These are phyloP conservation scores for Talaromyces borbonicus DNA, from an alignment of 495 filamentous ascomycete species.

Conservation along the genomic window DNA sequence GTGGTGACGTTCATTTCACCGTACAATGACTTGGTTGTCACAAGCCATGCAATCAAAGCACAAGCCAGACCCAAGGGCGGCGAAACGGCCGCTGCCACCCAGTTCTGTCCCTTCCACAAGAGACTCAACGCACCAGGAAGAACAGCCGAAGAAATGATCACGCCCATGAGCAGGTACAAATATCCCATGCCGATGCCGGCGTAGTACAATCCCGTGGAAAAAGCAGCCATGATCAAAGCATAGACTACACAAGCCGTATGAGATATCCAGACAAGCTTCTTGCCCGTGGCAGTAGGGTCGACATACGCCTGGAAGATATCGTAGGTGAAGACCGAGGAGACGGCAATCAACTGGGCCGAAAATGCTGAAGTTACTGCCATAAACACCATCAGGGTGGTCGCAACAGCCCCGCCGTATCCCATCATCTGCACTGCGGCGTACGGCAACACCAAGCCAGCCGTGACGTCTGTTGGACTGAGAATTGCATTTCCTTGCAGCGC, in stretches of 20 bases:
- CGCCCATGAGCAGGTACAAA: constrained; percentile 84
- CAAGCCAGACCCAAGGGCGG: constrained; percentile 69
- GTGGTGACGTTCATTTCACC: constrained; percentile 63
- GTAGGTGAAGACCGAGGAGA: constrained; percentile 88
- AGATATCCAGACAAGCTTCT: constrained; percentile 75
- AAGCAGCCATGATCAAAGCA: constrained; percentile 74
- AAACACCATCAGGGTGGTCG: constrained; percentile 79
- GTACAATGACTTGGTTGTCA: constrained; percentile 71
- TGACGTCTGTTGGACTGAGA: constrained; percentile 67
- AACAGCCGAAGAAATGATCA: constrained; percentile 80
- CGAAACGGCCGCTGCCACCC: constrained; percentile 61
- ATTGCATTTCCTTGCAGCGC: constrained; percentile 66
- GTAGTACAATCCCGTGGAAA: constrained; percentile 72
- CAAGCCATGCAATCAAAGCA: constrained; percentile 80
- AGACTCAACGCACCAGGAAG: constrained; percentile 74
- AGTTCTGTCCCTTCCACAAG: constrained; percentile 76
- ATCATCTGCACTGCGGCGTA: constrained; percentile 84
- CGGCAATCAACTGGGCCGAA: constrained; percentile 84
- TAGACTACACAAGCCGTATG: constrained; percentile 69
- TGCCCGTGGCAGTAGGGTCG: constrained; percentile 53
- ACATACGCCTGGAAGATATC: constrained; percentile 69
- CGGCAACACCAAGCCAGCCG: constrained; percentile 78
- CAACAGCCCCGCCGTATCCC: constrained; percentile 78
- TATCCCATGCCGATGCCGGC: constrained; percentile 61
- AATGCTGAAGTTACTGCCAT: constrained; percentile 92